Base-by-base conservation (phyloP, 345 rosid species). In the Barbarea vulgaris region DNA sequence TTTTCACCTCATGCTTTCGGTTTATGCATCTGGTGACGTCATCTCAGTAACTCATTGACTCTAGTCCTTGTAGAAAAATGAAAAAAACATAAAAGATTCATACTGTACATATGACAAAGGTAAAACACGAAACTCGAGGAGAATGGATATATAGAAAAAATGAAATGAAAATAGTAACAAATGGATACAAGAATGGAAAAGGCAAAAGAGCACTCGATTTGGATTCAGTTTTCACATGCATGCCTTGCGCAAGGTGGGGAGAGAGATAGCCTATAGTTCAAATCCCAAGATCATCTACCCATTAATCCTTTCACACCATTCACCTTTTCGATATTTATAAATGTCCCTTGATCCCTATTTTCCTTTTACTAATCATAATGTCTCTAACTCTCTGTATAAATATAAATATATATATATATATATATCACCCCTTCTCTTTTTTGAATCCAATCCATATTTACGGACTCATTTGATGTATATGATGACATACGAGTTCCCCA, bases 1-100 rank as follows among this genome's bases (percentile, higher is more conserved):
- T 71, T 47, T 62, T 31, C 62, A 33, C 62, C 52, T 53, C 18
- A 22, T 2, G 50, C 64, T 60, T 59, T 78, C 77, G 77, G 77
- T 50, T 51, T 14, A 15, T 15, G n/a, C n/a, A n/a, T n/a, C n/a
- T n/a, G 15, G 36, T 79, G 78, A 73, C 68, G 72, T 64, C 67
- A 77, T 71, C 72, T 71, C 77, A 56, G 76, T 77, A 71, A 70
- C 80, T 77, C 71, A 33, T 63, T 53, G 70, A 69, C 74, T 22
- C 24, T 48, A 27, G 72, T 67, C 53, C 64, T 7, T 13, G 8
- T 3, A 53, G 36, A 60, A 75, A 50, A 75, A 25, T 57, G 67
- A 52, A 19, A 52, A 19, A 55, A 64, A 53, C 24, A 7, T 11
- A 46, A 13, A 41, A 39, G 46, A 13, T 41, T 41, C 46, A 41